A percentile compares a stretch with the other conserved stretches of the same genome.
Evolutionary conservation across 345 rosid genomes (phyloP).

Genomic region (rapeseed (Brassica napus)): DNA sequence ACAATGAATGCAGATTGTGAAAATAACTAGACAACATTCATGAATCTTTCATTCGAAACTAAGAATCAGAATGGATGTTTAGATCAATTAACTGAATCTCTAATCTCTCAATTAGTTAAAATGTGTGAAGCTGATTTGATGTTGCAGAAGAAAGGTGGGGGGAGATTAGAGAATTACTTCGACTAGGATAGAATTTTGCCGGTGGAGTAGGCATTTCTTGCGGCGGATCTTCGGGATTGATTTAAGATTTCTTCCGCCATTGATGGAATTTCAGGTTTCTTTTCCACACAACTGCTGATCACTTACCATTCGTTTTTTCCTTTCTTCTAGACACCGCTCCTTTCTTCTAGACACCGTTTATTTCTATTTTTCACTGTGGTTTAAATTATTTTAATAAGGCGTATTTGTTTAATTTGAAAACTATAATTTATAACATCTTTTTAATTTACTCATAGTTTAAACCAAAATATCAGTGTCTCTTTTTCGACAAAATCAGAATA

Average conservation of each 20-base stretch:
- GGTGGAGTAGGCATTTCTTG: slow-evolving; percentile 28
- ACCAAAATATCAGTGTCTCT: not conserved
- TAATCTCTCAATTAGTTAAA: not conserved
- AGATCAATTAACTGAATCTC: no score
- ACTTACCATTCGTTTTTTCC: not conserved
- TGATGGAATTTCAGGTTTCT: slow-evolving; percentile 2
- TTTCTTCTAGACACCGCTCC: not conserved
- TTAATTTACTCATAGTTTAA: no score
- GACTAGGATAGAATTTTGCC: slow-evolving; percentile 70
- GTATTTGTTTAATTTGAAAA: no score
- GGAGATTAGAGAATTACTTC: slow-evolving; percentile 55
- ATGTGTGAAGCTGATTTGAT: not conserved
- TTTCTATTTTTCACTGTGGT: no score
- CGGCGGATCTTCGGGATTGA: slow-evolving; percentile 20
- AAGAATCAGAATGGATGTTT: no score
- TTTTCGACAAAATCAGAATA: no score
- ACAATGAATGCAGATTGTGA: no score
- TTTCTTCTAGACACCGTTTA: not conserved
- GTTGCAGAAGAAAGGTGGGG: not conserved
- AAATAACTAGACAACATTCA: no score
- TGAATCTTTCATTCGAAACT: no score
- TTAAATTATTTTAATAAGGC: no score
- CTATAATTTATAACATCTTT: no score
- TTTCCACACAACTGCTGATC: not conserved
- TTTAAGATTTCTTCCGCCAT: slow-evolving; percentile 44